Conservation (phyloP, 306 rosid genomes). For the Clitoria ternatea region DNA sequence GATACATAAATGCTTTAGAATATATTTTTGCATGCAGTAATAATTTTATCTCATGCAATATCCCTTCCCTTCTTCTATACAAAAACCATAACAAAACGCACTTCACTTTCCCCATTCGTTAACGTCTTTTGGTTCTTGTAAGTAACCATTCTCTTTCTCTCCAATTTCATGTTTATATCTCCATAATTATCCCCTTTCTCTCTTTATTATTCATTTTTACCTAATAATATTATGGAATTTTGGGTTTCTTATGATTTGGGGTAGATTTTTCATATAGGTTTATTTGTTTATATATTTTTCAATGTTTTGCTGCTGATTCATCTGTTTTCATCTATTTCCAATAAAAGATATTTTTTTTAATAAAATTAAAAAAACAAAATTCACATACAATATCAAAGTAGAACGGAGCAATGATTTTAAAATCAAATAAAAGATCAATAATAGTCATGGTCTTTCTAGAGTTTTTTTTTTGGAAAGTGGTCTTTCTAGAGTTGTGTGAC, state of each 20-base stretch:
- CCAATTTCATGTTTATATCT: not conserved
- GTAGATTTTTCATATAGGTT: not conserved
- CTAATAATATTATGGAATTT: not conserved
- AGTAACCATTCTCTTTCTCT: slow-evolving; percentile 15
- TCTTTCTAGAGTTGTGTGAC: too few relatives aligned
- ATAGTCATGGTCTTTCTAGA: too few relatives aligned
- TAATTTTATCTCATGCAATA: slow-evolving; percentile 16
- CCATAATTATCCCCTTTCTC: not conserved
- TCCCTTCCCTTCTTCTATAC: not conserved
- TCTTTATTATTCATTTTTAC: not conserved
- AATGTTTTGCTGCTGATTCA: not conserved
- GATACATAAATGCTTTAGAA: too few relatives aligned
- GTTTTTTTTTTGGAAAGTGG: too few relatives aligned
- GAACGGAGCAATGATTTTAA: too few relatives aligned
- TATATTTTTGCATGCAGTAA: too few relatives aligned
- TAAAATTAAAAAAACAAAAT: too few relatives aligned
- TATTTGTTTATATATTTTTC: too few relatives aligned
- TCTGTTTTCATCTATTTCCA: not conserved
- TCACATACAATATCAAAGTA: too few relatives aligned
- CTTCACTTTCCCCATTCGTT: slow-evolving; percentile 19
- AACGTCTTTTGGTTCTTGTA: slow-evolving; percentile 41
- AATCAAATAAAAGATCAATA: too few relatives aligned
- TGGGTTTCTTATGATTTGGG: not conserved
- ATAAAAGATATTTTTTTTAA: too few relatives aligned
- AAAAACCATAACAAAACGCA: not conserved